Conservation (phyloP, 371 early-diverging fungal genomes). For the Zancudomyces culisetae region DNA sequence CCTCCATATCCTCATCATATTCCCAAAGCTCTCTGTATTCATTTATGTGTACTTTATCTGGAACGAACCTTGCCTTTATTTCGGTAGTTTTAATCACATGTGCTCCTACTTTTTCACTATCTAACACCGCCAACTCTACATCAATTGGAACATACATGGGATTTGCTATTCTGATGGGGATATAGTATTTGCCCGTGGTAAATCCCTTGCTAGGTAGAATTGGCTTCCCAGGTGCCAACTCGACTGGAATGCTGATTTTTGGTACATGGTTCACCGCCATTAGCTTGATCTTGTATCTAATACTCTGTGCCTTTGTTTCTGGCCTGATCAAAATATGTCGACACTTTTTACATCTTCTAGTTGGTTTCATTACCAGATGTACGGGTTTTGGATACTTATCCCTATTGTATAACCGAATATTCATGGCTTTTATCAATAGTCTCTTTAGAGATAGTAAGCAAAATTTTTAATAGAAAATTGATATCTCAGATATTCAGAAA, state of each 20-base stretch:
- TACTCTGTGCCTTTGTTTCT: conserved; percentile 72
- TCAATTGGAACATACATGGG: conserved; percentile 37
- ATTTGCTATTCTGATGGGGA: conserved; percentile 64
- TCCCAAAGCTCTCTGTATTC: conserved; percentile 68
- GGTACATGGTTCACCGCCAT: conserved; percentile 65
- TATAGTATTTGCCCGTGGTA: conserved; percentile 18
- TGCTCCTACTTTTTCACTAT: conserved; percentile 31
- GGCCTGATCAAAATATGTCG: conserved; percentile 78
- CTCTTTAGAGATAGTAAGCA: no score
- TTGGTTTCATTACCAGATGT: conserved; percentile 63
- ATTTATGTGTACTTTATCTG: conserved; percentile 48
- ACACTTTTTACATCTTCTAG: conserved; percentile 70
- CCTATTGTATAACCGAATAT: no score
- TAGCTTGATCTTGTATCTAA: conserved; percentile 67
- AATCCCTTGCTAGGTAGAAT: conserved; percentile 25
- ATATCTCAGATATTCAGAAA: no score
- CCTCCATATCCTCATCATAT: conserved; percentile 43
- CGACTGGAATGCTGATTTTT: conserved; percentile 41
- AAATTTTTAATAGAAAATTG: no score
- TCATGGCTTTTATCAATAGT: no score
- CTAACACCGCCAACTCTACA: conserved; percentile 33
- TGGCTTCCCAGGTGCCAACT: conserved; percentile 26
- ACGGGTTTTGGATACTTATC: conserved; percentile 49
- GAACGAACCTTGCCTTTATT: conserved; percentile 32
- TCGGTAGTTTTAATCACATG: conserved; percentile 6